These are phyloP conservation scores for Graphilbum fragrans DNA, from an alignment of 2,329 filamentous ascomycete species.

Conservation along the genomic window DNA sequence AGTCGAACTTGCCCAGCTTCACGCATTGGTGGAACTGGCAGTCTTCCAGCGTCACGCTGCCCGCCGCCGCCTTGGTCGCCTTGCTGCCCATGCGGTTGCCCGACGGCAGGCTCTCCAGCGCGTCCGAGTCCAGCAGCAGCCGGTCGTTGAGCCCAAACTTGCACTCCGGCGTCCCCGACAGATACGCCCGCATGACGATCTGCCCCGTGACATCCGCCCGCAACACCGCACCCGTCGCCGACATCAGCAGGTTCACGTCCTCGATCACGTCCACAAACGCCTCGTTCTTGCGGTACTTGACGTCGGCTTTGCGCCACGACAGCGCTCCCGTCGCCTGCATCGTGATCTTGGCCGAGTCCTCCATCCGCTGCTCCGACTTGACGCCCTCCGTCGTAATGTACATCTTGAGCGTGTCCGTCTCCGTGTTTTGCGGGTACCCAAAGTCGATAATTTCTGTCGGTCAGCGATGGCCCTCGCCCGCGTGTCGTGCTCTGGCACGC, in stretches of 20 bases:
- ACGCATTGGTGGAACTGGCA: slow-evolving; percentile 99
- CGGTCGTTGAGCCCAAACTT: slow-evolving; percentile 98
- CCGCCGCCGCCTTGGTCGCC: slow-evolving; percentile 88
- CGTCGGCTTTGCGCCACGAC: slow-evolving; percentile 93
- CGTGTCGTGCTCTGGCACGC: no score
- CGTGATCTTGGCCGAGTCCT: slow-evolving; percentile 95
- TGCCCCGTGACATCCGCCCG: slow-evolving; percentile 94
- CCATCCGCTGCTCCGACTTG: slow-evolving; percentile 74
- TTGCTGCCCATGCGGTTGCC: slow-evolving; percentile 74
- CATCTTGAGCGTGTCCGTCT: slow-evolving; percentile 98
- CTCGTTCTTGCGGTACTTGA: slow-evolving; percentile 99
- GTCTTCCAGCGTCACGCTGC: slow-evolving; percentile 90
- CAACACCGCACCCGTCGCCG: slow-evolving; percentile 88
- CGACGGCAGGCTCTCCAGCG: slow-evolving; percentile 51
- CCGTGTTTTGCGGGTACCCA: slow-evolving; percentile 96
- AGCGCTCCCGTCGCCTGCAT: slow-evolving; percentile 97
- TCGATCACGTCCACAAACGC: slow-evolving; percentile 99
- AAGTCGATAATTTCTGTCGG: slow-evolving; percentile 88
- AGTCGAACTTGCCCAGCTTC: slow-evolving; percentile 92
- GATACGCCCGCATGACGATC: slow-evolving; percentile 97
- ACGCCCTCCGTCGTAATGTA: slow-evolving; percentile 99
- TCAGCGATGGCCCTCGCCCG: slow-evolving; percentile 5
- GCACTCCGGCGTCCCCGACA: slow-evolving; percentile 93
- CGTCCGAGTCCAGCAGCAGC: slow-evolving; percentile 72
- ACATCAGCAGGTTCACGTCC: slow-evolving; percentile 97